Percentiles rank a stretch among this genome's conserved stretches.
These are phyloP conservation scores for Quercus aquifolioides DNA, from an alignment of 306 rosid genomes.

Conservation along the genomic window DNA sequence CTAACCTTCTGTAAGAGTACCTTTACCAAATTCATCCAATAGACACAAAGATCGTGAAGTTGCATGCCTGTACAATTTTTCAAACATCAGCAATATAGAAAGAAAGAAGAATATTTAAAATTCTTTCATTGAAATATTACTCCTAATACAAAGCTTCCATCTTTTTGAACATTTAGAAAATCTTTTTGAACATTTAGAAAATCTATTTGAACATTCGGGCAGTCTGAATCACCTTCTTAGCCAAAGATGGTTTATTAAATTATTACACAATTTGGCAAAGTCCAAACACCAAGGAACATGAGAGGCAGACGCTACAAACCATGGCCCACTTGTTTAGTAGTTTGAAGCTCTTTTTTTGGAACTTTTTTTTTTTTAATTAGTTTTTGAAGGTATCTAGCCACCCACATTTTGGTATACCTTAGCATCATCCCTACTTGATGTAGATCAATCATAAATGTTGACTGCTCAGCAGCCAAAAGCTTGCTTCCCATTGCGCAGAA, in stretches of 20 bases:
- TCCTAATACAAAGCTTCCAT: constrained; percentile 1
- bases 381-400: background rate
- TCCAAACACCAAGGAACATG: constrained; percentile 9
- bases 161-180: constrained; percentile 3
- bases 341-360: background rate
- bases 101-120: background rate
- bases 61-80: constrained; percentile 66
- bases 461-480: constrained; percentile 87
- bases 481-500: constrained; percentile 93
- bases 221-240: background rate
- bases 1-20: constrained; percentile 96
- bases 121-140: constrained; percentile 3
- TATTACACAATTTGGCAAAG: background rate
- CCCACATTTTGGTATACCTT: constrained; percentile 50
- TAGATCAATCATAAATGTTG: constrained; percentile 92
- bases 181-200: background rate
- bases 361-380: no score
- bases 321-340: background rate
- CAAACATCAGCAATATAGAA: background rate
- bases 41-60: constrained; percentile 76
- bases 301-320: constrained; percentile 11
- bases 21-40: constrained; percentile 96
- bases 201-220: background rate
- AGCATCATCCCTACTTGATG: constrained; percentile 98
- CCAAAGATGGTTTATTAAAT: background rate